Conservation (phyloP, 148 eudicot species). For the Heliamphora exappendiculata region DNA sequence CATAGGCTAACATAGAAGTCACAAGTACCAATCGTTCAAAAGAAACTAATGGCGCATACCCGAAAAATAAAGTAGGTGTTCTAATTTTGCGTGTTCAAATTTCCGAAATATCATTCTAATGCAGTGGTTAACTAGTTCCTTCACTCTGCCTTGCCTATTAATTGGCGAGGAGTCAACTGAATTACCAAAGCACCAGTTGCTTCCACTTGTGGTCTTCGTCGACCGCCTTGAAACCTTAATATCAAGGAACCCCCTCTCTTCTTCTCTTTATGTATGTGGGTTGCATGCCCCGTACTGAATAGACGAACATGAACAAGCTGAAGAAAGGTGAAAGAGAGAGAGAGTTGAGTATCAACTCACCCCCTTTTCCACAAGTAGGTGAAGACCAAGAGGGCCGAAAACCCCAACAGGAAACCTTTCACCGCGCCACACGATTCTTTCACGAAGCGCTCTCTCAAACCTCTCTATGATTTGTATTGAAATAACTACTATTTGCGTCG, state of each 20-base stretch:
- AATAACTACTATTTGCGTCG: too few species aligned
- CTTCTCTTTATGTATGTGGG: not conserved
- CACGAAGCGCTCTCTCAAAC: slow-evolving; percentile 9
- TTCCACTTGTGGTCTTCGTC: too few species aligned
- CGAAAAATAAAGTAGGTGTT: slow-evolving; percentile 19
- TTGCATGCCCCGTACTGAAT: not conserved
- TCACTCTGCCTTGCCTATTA: too few species aligned
- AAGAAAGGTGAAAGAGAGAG: not conserved
- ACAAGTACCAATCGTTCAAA: slow-evolving; percentile 19
- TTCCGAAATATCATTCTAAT: not conserved
- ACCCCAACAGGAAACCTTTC: slow-evolving; percentile 12
- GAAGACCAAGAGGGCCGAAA: not conserved
- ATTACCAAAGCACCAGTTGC: too few species aligned
- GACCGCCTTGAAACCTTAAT: too few species aligned
- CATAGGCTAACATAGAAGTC: slow-evolving; percentile 34
- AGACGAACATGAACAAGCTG: not conserved
- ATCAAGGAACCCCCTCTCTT: not conserved
- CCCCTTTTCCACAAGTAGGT: not conserved
- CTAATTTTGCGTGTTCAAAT: not conserved
- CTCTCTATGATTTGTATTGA: too few species aligned
- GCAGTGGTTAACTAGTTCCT: slow-evolving; percentile 16
- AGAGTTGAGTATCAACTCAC: not conserved
- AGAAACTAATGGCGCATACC: slow-evolving; percentile 19
- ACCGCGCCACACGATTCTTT: slow-evolving; percentile 12
- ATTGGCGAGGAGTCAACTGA: too few species aligned